phyloP scores from a whole-genome alignment of 2,329 filamentous ascomycete genomes.

The Pseudomassariella vexata region DNA sequence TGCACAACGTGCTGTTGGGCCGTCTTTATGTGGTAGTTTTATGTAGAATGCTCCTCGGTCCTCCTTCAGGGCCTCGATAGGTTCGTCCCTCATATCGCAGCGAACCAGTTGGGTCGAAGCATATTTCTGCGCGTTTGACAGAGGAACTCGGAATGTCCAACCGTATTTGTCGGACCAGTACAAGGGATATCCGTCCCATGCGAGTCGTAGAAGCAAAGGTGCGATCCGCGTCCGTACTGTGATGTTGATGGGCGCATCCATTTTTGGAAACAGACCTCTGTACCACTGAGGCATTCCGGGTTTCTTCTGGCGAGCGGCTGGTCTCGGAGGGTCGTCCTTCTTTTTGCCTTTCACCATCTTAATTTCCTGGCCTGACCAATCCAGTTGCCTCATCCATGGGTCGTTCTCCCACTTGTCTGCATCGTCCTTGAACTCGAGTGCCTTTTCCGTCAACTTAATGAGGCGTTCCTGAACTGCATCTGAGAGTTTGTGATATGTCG shows the following conservation, averaged over 20 bases:
- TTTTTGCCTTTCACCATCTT: slow-evolving; percentile 89
- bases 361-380: slow-evolving; percentile 92
- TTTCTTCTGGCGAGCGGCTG: slow-evolving; percentile 79
- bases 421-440: slow-evolving; percentile 66
- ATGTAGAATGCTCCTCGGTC: slow-evolving; percentile 69
- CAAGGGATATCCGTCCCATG: slow-evolving; percentile 85
- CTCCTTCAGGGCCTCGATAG: slow-evolving; percentile 57
- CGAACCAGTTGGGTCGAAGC: slow-evolving; percentile 63
- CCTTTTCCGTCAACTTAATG: slow-evolving; percentile 67
- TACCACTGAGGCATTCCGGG: slow-evolving; percentile 96
- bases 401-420: slow-evolving; percentile 67
- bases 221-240: slow-evolving; percentile 85
- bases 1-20: slow-evolving; percentile 74
- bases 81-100: slow-evolving; percentile 74
- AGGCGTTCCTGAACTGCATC: slow-evolving; percentile 74
- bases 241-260: slow-evolving; percentile 62
- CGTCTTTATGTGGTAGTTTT: slow-evolving; percentile 95
- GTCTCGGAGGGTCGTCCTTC: slow-evolving; percentile 73
- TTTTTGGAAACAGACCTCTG: slow-evolving; percentile 76
- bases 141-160: slow-evolving; percentile 81
- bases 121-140: slow-evolving; percentile 58
- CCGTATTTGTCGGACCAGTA: slow-evolving; percentile 91
- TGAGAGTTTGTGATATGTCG: slow-evolving; percentile 72
- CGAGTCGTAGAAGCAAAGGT: slow-evolving; percentile 73
- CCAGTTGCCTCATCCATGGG: slow-evolving; percentile 87